These are phyloP conservation scores for Stagonosporopsis tanaceti DNA, from an alignment of 2,329 filamentous ascomycete genomes.

Conservation along the genomic window DNA sequence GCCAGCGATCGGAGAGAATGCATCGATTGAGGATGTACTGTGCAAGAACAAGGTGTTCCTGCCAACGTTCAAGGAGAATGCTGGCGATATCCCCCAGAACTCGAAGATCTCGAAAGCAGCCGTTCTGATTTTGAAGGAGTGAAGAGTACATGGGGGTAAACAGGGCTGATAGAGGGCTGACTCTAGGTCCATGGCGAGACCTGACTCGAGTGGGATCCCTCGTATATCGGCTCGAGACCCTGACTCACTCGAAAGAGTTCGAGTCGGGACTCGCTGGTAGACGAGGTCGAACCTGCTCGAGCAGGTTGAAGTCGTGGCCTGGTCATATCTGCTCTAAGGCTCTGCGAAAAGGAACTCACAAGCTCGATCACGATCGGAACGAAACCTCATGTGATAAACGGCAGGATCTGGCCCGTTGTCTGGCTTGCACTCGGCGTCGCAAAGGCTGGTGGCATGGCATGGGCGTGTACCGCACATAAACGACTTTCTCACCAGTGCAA, in stretches of 20 bases:
- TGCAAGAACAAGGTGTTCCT: constrained; percentile 21
- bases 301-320: neutral
- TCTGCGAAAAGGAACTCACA: neutral
- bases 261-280: neutral
- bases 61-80: constrained; percentile 15
- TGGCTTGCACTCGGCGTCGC: neutral
- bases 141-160: neutral
- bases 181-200: neutral
- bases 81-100: too few relatives aligned
- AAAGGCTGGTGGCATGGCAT: neutral
- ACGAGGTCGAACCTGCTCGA: neutral
- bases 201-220: neutral
- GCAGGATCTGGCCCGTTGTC: neutral
- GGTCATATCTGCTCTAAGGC: neutral
- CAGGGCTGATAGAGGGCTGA: neutral
- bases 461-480: neutral
- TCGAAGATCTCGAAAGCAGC: constrained; percentile 9
- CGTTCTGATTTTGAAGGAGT: constrained; percentile 10
- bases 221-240: neutral
- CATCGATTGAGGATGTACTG: constrained; percentile 8
- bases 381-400: neutral
- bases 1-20: neutral
- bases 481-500: neutral
- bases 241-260: neutral
- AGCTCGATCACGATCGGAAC: too few relatives aligned